phyloP scores from a whole-genome alignment of 2,329 filamentous ascomycete genomes.

The Fusarium sp. region DNA sequence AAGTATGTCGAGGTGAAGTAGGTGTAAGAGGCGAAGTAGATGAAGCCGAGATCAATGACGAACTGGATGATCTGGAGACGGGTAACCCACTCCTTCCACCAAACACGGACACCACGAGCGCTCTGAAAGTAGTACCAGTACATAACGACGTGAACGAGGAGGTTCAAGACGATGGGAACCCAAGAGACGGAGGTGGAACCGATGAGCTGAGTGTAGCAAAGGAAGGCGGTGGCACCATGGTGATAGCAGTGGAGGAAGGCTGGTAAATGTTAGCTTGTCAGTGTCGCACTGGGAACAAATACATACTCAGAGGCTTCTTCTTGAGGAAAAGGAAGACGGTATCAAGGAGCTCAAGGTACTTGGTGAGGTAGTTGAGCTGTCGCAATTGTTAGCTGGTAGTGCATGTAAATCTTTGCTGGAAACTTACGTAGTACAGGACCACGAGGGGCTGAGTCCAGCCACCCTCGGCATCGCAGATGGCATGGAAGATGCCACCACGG shows the following conservation, averaged over 20 bases:
- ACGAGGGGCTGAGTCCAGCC: constrained; percentile 96
- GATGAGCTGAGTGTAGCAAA: constrained; percentile 97
- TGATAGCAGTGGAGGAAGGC: constrained; percentile 99
- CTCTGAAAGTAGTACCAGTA: constrained; percentile 99
- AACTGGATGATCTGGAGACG: constrained; percentile 97
- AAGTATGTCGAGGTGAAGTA: constrained; percentile 97
- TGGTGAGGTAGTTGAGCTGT: constrained; percentile 97
- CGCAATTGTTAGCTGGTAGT: constrained; percentile 21
- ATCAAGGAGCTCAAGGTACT: constrained; percentile 95
- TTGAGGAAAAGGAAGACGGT: constrained; percentile 98
- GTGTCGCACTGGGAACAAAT: neutral
- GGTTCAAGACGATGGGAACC: constrained; percentile 92
- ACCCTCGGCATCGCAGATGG: constrained; percentile 82
- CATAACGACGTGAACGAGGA: constrained; percentile 97
- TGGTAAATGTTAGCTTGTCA: constrained; percentile 50
- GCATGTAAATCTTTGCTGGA: neutral
- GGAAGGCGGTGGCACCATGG: constrained; percentile 94
- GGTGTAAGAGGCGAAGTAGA: constrained; percentile 99
- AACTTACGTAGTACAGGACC: constrained; percentile 92
- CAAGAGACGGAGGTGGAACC: constrained; percentile 93
- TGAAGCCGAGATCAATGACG: constrained; percentile 95
- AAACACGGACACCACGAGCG: constrained; percentile 92
- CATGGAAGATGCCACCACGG: constrained; percentile 84
- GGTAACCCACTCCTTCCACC: constrained; percentile 99
- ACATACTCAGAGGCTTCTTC: constrained; percentile 90